Percentiles rank a stretch among this genome's conserved stretches.
These are phyloP conservation scores for Russula griseocarnosa DNA, from an alignment of 768 basidiomycete species.

Conservation along the genomic window DNA sequence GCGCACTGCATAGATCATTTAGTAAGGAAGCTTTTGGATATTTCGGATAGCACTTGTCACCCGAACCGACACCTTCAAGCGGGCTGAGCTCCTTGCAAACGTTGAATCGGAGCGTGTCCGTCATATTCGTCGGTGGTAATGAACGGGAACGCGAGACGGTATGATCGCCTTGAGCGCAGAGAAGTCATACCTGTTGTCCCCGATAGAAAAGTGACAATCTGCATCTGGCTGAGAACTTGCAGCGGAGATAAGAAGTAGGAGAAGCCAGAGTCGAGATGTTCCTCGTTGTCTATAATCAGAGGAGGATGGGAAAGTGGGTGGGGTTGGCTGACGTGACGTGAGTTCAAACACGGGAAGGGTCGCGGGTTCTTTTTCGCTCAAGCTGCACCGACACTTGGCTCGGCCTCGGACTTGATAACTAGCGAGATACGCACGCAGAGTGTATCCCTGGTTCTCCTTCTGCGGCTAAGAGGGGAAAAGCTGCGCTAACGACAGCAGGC, in stretches of 20 bases:
- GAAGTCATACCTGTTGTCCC: conserved; percentile 55
- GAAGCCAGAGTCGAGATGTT: conserved; percentile 21
- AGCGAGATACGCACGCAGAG: no score
- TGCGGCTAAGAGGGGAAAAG: not conserved
- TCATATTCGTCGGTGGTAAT: conserved; percentile 59
- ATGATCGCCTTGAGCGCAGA: conserved; percentile 50
- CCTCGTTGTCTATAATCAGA: conserved; percentile 13
- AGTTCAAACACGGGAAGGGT: conserved; percentile 7
- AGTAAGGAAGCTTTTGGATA: not conserved
- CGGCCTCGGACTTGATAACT: conserved; percentile 4
- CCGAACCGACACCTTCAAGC: conserved; percentile 44
- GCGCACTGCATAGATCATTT: conserved; percentile 49
- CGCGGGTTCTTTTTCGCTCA: not conserved
- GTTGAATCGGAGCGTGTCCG: conserved; percentile 61
- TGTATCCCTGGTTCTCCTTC: not conserved
- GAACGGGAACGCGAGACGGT: conserved; percentile 48
- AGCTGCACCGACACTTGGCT: conserved; percentile 5
- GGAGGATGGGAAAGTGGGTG: conserved; percentile 8
- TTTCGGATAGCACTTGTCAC: conserved; percentile 54
- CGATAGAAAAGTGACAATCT: conserved; percentile 48
- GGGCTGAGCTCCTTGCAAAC: conserved; percentile 57
- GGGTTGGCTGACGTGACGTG: conserved; percentile 17
- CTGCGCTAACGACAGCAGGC: not conserved
- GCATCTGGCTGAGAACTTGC: conserved; percentile 23
- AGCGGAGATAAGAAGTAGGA: conserved; percentile 8